These are phyloP conservation scores for Chytridiales sp. DNA, from an alignment of 371 early-diverging fungal species.

Conservation along the genomic window DNA sequence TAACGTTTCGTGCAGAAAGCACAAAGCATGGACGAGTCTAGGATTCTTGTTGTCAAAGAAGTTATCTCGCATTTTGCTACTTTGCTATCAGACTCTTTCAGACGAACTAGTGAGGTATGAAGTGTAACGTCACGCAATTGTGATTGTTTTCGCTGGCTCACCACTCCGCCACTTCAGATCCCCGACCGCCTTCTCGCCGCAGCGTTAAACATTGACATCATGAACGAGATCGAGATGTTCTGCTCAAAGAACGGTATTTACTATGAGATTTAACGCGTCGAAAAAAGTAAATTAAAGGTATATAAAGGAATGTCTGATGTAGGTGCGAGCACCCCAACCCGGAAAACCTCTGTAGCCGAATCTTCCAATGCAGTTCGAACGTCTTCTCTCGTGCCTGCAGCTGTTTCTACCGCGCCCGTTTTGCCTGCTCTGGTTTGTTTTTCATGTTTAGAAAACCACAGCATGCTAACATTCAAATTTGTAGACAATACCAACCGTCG, in stretches of 20 bases:
- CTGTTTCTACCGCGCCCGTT: not conserved
- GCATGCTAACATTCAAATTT: not conserved
- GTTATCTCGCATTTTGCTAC: slow-evolving; percentile 4
- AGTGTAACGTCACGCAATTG: not conserved
- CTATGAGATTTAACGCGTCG: too few species aligned
- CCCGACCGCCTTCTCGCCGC: slow-evolving; percentile 17
- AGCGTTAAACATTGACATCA: not conserved
- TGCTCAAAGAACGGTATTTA: slow-evolving; percentile 13
- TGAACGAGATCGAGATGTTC: slow-evolving; percentile 10
- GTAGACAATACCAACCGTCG: slow-evolving; percentile 22
- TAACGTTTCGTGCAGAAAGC: slow-evolving; percentile 4
- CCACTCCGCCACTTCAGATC: too few species aligned
- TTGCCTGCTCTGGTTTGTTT: not conserved
- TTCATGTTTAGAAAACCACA: not conserved
- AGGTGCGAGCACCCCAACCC: not conserved
- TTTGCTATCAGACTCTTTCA: slow-evolving; percentile 2
- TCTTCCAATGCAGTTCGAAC: not conserved
- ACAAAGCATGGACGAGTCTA: slow-evolving; percentile 16
- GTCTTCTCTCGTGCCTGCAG: not conserved
- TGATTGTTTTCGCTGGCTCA: not conserved
- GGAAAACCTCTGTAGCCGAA: not conserved
- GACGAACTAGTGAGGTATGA: not conserved
- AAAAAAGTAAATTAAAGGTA: too few species aligned
- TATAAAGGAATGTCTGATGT: not conserved
- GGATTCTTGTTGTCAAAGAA: slow-evolving; percentile 3